A percentile compares a stretch with the other conserved stretches of the same genome.
Evolutionary conservation across 2,329 filamentous ascomycete species (phyloP).

Genomic region (Zasmidium angulare): DNA sequence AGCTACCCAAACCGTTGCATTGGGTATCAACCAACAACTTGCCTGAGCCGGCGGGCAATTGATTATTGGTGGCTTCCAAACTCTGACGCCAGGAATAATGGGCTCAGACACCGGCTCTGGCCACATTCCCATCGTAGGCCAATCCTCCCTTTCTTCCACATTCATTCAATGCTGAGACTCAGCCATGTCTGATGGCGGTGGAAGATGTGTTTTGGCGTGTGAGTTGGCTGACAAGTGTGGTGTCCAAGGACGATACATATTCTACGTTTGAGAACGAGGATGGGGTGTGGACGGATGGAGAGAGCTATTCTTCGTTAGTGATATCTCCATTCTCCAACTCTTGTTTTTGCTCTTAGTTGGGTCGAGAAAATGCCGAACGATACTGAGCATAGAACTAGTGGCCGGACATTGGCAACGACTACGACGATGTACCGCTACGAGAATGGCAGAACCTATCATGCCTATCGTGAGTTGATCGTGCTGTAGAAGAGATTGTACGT

Average conservation of each 20-base stretch:
- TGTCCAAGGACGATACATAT: constrained; percentile 22
- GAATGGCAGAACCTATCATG: constrained; percentile 39
- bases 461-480: constrained; percentile 29
- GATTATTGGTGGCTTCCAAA: too few species aligned
- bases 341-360: not conserved
- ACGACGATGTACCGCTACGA: constrained; percentile 40
- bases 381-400: constrained; percentile 27
- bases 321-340: not conserved
- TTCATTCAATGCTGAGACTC: constrained; percentile 1
- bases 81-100: not conserved
- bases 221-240: not conserved
- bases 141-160: not conserved
- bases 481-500: not conserved
- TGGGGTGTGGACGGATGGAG: constrained; percentile 11
- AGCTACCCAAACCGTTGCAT: too few species aligned
- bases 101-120: constrained; percentile 3
- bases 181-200: constrained; percentile 20
- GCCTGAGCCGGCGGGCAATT: too few species aligned
- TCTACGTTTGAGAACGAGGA: constrained; percentile 14
- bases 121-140: constrained; percentile 22
- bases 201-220: not conserved
- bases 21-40: too few species aligned
- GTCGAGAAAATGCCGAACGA: not conserved
- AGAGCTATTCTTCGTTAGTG: constrained; percentile 24
- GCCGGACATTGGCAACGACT: constrained; percentile 39